Base-by-base conservation (phyloP, 306 rosid species). In the Castanea crenata region DNA sequence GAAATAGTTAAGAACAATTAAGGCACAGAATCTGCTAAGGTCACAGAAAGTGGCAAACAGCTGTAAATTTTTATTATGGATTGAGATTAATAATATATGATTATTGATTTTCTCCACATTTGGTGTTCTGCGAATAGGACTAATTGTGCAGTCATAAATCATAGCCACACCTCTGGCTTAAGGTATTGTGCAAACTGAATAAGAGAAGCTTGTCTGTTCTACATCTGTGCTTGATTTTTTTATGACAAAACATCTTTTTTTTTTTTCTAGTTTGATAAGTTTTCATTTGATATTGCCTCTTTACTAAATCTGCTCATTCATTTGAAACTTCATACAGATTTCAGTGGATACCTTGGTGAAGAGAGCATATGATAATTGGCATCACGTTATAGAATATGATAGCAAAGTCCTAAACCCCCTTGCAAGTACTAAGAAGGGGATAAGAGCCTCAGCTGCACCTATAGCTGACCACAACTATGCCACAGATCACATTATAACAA, bases 311-410 rank as follows among this genome's bases (percentile, higher is more conserved):
- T n/a, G 46, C 74, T 82, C 27, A 86, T 74, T 34, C 31, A 35
- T 13, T 75, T 49, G 69, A 57, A 82, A 77, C 79, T 58, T 74
- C 78, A 62, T 71, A 76, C 92, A 93, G 98, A 82, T 91, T 83
- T 90, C 92, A 21, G 96, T 93, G 78, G 98, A 93, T 85, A 81
- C 90, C 65, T 81, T 88, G 74, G 92, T 88, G 85, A 93, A 82
- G 87, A 90, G 88, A 77, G 97, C 97, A 16, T 93, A 93, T 71
- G 93, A 91, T n/a, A 91, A 90, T 74, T 91, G 98, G 98, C 87
- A 91, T 62, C 93, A 87, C 81, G 95, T 90, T 54, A 64, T 85
- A 49, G 98, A 93, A 86, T 93, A 91, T 75, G 93, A 93, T 75
- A 90, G 91, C 12, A 81, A 90, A 85, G 84, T 89, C 65, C 76